Evolutionary conservation across 1,139 yeast species (phyloP).

Genomic region (Casaregolazyma suthepensis): DNA sequence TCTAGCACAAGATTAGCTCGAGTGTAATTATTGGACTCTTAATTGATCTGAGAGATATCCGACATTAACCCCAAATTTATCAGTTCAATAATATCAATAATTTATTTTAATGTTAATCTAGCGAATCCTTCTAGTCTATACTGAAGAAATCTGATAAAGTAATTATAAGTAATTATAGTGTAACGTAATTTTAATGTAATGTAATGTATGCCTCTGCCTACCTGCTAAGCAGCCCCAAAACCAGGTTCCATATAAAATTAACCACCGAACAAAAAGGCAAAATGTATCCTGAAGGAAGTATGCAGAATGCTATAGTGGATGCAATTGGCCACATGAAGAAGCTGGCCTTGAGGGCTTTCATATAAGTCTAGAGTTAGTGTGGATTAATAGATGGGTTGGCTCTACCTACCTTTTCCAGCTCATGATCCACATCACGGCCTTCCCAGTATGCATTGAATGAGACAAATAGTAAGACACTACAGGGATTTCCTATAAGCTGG

Average conservation of each 20-base stretch:
- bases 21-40: too few relatives aligned
- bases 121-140: too few relatives aligned
- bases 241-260: conserved; percentile 33
- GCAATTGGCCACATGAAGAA: conserved; percentile 35
- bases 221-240: conserved; percentile 25
- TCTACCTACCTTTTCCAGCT: conserved; percentile 23
- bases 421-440: conserved; percentile 31
- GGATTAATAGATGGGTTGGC: neutral
- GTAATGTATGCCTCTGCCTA: too few relatives aligned
- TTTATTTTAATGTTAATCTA: neutral
- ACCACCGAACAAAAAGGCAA: conserved; percentile 33
- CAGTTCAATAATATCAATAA: neutral
- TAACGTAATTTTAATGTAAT: too few relatives aligned
- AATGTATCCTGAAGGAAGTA: conserved; percentile 28
- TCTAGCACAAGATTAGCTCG: neutral
- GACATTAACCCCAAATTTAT: neutral
- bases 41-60: neutral
- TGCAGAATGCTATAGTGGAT: conserved; percentile 29
- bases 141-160: too few relatives aligned
- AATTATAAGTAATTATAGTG: too few relatives aligned
- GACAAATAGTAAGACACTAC: conserved; percentile 30
- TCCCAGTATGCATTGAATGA: conserved; percentile 34
- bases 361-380: conserved; percentile 16
- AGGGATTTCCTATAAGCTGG: conserved; percentile 32
- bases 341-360: conserved; percentile 28